Evolutionary conservation across 352 stramenopile species (phyloP).

Genomic region (Globisporangium echinulatum): DNA sequence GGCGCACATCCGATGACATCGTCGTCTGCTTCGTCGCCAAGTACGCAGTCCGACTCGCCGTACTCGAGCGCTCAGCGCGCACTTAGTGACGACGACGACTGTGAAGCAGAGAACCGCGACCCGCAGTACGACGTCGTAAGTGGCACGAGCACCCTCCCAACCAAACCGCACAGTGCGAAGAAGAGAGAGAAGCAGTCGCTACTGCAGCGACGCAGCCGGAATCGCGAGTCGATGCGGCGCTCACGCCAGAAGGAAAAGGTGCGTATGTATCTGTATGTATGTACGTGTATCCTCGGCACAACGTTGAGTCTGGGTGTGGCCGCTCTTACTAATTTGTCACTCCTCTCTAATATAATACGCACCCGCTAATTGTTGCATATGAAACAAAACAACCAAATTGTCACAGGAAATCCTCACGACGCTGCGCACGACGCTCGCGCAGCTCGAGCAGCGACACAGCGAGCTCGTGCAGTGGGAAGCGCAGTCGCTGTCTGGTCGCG

Average conservation of each 20-base stretch:
- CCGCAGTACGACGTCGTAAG: too few relatives aligned
- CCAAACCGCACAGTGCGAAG: neutral
- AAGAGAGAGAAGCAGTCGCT: constrained; percentile 7
- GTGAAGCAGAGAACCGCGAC: too few relatives aligned
- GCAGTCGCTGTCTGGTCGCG: constrained; percentile 8
- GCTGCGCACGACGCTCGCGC: constrained; percentile 16
- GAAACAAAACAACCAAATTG: too few relatives aligned
- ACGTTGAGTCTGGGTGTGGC: too few relatives aligned
- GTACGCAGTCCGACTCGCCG: too few relatives aligned
- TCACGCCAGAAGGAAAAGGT: constrained; percentile 20
- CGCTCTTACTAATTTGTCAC: too few relatives aligned
- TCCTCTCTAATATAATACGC: too few relatives aligned
- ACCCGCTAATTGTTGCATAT: too few relatives aligned
- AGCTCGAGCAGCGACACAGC: constrained; percentile 18
- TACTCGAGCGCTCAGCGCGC: too few relatives aligned
- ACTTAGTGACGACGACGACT: neutral
- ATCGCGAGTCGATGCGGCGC: constrained; percentile 30
- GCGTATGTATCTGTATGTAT: neutral
- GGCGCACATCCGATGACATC: neutral
- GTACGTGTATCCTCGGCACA: neutral
- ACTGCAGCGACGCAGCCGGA: constrained; percentile 17
- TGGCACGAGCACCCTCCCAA: neutral
- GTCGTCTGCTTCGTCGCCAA: neutral
- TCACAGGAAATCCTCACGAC: constrained; percentile 19
- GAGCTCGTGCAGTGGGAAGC: constrained; percentile 10